Evolutionary conservation across 2,329 filamentous ascomycete species (phyloP), one percentile per base, ranked within the genome.

Genomic region (Verticillium tricorpus): DNA sequence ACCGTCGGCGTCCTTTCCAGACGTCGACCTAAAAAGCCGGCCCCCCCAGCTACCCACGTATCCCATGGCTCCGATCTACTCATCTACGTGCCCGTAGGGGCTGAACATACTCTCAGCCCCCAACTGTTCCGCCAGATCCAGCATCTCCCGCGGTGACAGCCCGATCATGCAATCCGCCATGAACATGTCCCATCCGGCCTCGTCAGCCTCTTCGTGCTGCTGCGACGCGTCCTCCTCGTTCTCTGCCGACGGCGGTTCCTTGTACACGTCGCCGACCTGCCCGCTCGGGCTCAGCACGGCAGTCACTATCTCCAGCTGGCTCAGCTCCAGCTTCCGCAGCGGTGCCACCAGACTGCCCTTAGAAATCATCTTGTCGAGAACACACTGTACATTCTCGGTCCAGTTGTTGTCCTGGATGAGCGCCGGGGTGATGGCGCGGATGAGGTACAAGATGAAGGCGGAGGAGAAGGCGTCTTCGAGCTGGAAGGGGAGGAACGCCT

Each of bases 401-500:
- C 76, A 78, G 7, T 67, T 65, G 39, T 72, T 66, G 22, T 74
- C 73, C 0, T 70, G 69, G 0, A 78, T 69, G 1, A 78, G 67
- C 0, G 69, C 70, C 0, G 76, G 76, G n/a, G 70, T 72, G 62
- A 65, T 64, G 56, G 60, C 62, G 22, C 64, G 62, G 40, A 78
- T 71, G 0, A 78, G 67, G 17, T 76, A 72, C 2, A 78, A 70
- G 1, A 78, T 69, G 39, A 78, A 77, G 0, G 75, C 73, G 1
- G 76, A 78, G 0, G 76, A 77, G 8, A 74, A 78, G 6, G 76
- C 75, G 40, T 76, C 75, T 61, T 78, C 76, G 12, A 78, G 70
- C 54, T 78, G 76, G 14, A 78, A 78, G 0, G 76, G 76, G 1
- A 78, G 28, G 12, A 78, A 78, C 1, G 75, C 72, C 40, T 75